Conservation (phyloP, 257 asterid genomes). For the Verbena officinalis region DNA sequence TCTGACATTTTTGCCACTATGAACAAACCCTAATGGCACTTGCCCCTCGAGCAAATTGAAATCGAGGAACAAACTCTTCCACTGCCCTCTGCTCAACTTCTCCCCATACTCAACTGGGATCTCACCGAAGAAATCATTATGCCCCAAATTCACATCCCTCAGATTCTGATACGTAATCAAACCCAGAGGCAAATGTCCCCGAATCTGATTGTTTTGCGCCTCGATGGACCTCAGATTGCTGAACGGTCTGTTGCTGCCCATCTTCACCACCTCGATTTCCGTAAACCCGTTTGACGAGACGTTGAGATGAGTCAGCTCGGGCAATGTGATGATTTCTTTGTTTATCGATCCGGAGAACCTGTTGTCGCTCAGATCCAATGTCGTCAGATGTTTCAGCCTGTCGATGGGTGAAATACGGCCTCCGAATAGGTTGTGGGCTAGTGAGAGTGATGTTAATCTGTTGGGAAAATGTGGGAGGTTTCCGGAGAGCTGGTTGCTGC, state of each 20-base stretch:
- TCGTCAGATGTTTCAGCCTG: conserved; percentile 33
- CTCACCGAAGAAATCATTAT: conserved; percentile 42
- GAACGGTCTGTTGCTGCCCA: neutral
- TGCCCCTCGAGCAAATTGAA: conserved; percentile 48
- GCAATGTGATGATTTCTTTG: conserved; percentile 36
- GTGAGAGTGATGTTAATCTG: conserved; percentile 26
- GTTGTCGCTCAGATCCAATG: conserved; percentile 47
- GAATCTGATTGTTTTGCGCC: conserved; percentile 37
- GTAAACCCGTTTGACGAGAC: conserved; percentile 44
- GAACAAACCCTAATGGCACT: conserved; percentile 33
- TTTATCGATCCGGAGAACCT: conserved; percentile 41
- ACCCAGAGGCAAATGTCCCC: conserved; percentile 43
- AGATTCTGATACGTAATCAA: conserved; percentile 38
- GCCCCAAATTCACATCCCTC: conserved; percentile 43
- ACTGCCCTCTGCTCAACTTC: conserved; percentile 19
- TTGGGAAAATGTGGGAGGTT: conserved; percentile 43
- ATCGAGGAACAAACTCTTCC: conserved; percentile 45
- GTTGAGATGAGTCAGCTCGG: conserved; percentile 30
- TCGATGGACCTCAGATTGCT: conserved; percentile 39
- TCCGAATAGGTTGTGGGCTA: conserved; percentile 39
- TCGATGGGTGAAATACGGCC: conserved; percentile 38
- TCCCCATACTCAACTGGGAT: conserved; percentile 44
- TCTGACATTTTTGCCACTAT: neutral
- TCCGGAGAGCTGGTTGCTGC: conserved; percentile 47
- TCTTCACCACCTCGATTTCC: conserved; percentile 25